Conservation (phyloP, 2,329 filamentous ascomycete genomes). For the Ambrosiella xylebori region DNA sequence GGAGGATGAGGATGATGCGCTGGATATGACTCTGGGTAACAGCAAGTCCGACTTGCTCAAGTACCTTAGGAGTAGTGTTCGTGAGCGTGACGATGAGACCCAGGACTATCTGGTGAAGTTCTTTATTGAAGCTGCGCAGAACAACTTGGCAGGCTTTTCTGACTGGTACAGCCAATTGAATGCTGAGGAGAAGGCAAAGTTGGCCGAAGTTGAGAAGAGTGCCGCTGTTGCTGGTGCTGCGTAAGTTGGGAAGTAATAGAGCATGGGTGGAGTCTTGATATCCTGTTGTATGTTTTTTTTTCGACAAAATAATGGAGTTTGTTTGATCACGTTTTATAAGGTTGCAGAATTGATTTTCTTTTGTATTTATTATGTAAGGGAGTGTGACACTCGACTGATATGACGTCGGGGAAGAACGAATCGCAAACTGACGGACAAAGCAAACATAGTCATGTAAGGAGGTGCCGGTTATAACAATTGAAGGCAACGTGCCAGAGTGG, state of each 20-base stretch:
- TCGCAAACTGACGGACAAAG: too few relatives aligned
- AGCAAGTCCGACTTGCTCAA: constrained; percentile 68
- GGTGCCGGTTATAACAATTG: too few relatives aligned
- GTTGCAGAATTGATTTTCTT: too few relatives aligned
- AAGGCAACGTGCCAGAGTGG: background rate
- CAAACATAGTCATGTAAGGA: too few relatives aligned
- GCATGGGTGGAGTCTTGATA: background rate
- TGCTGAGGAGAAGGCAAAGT: constrained; percentile 38
- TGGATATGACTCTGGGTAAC: constrained; percentile 48
- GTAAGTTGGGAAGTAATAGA: constrained; percentile 6
- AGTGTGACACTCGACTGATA: too few relatives aligned
- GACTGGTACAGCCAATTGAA: constrained; percentile 38
- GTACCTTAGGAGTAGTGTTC: constrained; percentile 43
- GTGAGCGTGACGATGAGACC: constrained; percentile 76
- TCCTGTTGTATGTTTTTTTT: background rate
- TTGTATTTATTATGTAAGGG: too few relatives aligned
- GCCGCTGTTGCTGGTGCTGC: constrained; percentile 14
- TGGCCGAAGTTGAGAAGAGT: constrained; percentile 32
- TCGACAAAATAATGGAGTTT: background rate
- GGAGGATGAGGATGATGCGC: constrained; percentile 76
- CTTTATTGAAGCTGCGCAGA: constrained; percentile 45
- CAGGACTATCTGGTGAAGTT: constrained; percentile 71
- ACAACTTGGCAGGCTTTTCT: constrained; percentile 38
- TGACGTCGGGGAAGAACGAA: too few relatives aligned
- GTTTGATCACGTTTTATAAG: background rate